Evolutionary conservation across 148 eudicot genomes (phyloP), one percentile per base, ranked within the genome.

Genomic region (Rhododendron ovatum): DNA sequence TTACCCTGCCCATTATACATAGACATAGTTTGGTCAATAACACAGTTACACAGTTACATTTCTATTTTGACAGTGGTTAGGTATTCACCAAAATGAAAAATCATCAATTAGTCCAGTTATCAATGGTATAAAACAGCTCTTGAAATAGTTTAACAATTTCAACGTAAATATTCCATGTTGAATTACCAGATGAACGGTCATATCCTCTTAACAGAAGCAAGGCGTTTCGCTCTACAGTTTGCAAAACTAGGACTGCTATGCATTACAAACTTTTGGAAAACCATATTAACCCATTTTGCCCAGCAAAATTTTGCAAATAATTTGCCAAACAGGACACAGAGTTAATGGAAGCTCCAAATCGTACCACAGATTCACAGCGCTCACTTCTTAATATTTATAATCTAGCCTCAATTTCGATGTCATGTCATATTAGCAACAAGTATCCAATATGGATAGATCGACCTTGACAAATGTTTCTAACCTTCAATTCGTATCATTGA

Each of bases 1-100:
- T 95, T 78, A 91, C 89, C 92, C 99, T 97, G 96, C 84, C 78
- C 81, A 84, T 50, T 76, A 91, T 43, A 77, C 79, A 80, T 51
- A 18, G 84, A 50, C 81, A 55, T 6, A 22, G 61, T 83, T 51
- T 43, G 15, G 14, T 75, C 17, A 33, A 47, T 2, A 69, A 81
- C 59, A 73, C 17, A 24, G 30, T 22, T 20, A 20, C 48, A 51
- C n/a, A 80, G 39, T 33, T 30, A 26, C 26, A 51, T 84, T 20
- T 50, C 22, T 30, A 74, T 33, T 22, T 47, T 15, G 5, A 30
- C 55, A 12, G 35, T 24, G 11, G 3, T 14, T 7, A 11, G 22
- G 14, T 76, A 14, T 24, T 24, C 51, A 84, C 48, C 86, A 53
- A 26, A 76, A 37, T 84, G 81, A 39, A 85, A 37, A 57, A 55